Conservation (phyloP, 169 alveolate species). For the Plasmodium adleri region DNA sequence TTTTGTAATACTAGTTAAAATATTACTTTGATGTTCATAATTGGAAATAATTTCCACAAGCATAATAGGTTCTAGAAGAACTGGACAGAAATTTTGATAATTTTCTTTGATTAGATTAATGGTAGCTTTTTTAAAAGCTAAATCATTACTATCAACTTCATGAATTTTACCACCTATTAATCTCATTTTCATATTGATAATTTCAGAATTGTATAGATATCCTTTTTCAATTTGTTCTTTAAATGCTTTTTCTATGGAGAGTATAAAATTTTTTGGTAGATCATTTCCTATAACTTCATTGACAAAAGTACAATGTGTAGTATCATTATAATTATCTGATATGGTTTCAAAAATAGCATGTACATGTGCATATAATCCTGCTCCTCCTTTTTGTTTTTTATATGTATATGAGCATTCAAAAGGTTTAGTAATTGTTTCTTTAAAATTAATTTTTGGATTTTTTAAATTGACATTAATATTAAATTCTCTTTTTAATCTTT, state of each 20-base stretch:
- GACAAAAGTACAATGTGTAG: slow-evolving; percentile 77
- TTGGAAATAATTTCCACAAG: slow-evolving; percentile 93
- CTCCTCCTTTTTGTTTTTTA: slow-evolving; percentile 98
- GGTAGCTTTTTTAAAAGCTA: slow-evolving; percentile 95
- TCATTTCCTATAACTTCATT: slow-evolving; percentile 90
- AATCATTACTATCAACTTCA: slow-evolving; percentile 94
- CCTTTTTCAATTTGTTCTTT: slow-evolving; percentile 93
- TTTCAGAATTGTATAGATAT: slow-evolving; percentile 93
- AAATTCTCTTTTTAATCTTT: slow-evolving; percentile 95
- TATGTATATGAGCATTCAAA: slow-evolving; percentile 93
- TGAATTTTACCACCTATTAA: slow-evolving; percentile 93
- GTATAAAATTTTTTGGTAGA: slow-evolving; percentile 94
- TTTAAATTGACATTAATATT: slow-evolving; percentile 90
- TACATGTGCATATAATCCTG: slow-evolving; percentile 96
- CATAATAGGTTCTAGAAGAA: slow-evolving; percentile 95
- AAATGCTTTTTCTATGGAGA: slow-evolving; percentile 96
- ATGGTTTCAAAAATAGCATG: slow-evolving; percentile 93
- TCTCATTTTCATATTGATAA: slow-evolving; percentile 92
- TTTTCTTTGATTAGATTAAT: slow-evolving; percentile 77
- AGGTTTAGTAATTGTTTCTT: slow-evolving; percentile 91
- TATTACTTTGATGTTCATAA: slow-evolving; percentile 87
- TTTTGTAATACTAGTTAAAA: slow-evolving; percentile 90
- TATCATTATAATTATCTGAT: slow-evolving; percentile 83
- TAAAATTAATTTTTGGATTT: slow-evolving; percentile 94
- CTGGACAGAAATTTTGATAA: slow-evolving; percentile 89